Conservation (phyloP, 2,329 filamentous ascomycete genomes). For the Pestalotiopsis sp. region DNA sequence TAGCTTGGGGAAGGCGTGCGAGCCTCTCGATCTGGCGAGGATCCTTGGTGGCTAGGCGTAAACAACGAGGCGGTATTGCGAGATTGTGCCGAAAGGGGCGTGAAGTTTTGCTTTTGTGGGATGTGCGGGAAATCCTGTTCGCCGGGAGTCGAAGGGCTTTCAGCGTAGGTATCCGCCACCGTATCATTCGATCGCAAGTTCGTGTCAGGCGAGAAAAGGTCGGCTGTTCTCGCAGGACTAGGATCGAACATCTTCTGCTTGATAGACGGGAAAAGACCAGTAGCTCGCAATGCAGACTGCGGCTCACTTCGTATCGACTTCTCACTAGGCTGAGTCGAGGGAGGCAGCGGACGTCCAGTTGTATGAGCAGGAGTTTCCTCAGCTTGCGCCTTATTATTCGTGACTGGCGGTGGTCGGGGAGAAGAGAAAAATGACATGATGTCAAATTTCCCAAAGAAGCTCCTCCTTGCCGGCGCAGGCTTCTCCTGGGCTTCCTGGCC, state of each 20-base stretch:
- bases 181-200: constrained; percentile 25
- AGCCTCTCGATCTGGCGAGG: constrained; percentile 15
- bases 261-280: constrained; percentile 33
- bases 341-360: constrained; percentile 14
- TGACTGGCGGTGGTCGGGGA: constrained; percentile 43
- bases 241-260: constrained; percentile 37
- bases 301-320: constrained; percentile 28
- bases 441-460: constrained; percentile 41
- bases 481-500: constrained; percentile 20
- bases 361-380: constrained; percentile 2
- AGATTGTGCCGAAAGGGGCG: constrained; percentile 40
- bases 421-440: constrained; percentile 62
- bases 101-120: constrained; percentile 52
- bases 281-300: constrained; percentile 28
- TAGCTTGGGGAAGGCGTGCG: background rate
- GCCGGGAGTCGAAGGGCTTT: constrained; percentile 34
- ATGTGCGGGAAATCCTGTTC: constrained; percentile 36
- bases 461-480: constrained; percentile 23
- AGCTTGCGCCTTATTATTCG: constrained; percentile 17
- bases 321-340: constrained; percentile 20
- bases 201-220: constrained; percentile 38
- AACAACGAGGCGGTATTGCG: constrained; percentile 40
- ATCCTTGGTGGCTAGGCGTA: constrained; percentile 24
- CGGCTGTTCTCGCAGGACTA: constrained; percentile 31
- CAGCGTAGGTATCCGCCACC: constrained; percentile 28